Conservation (phyloP, 1,284 basidiomycete species). For the Microbotryum silenes-acaulis region DNA sequence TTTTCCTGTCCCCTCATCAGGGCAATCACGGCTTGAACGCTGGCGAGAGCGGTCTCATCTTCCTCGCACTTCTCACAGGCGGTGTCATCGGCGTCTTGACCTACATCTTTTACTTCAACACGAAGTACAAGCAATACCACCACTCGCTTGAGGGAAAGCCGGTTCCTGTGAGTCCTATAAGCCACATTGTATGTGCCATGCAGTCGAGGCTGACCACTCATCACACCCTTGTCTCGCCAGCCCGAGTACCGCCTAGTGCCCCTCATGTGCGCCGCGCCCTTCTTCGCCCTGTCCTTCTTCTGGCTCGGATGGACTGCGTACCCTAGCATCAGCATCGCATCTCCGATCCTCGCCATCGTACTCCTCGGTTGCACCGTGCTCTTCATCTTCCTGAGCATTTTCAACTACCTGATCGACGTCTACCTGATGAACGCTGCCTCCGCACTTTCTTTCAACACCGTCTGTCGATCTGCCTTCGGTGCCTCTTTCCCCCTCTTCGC, state of each 20-base stretch:
- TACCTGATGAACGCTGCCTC: constrained; percentile 43
- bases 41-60: constrained; percentile 46
- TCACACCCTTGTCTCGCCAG: too few relatives aligned
- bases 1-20: too few relatives aligned
- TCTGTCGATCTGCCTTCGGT: constrained; percentile 47
- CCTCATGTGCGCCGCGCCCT: constrained; percentile 35
- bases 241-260: constrained; percentile 37
- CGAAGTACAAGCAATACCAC: constrained; percentile 29
- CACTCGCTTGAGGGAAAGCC: constrained; percentile 14
- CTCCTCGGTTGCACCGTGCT: constrained; percentile 22
- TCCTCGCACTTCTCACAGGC: constrained; percentile 45
- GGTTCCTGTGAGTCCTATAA: constrained; percentile 17
- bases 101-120: constrained; percentile 37
- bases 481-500: constrained; percentile 48
- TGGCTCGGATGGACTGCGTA: constrained; percentile 39
- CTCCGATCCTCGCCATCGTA: constrained; percentile 24
- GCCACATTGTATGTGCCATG: too few relatives aligned
- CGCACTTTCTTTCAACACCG: constrained; percentile 48
- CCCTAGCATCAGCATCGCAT: constrained; percentile 25
- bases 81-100: constrained; percentile 26
- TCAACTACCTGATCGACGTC: constrained; percentile 28
- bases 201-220: too few relatives aligned
- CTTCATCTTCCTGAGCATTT: constrained; percentile 38
- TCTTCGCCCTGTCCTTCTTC: constrained; percentile 43
- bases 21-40: constrained; percentile 46